Percentiles rank a stretch among this genome's conserved stretches.
phyloP scores from a whole-genome alignment of 768 basidiomycete genomes.

The Coprinopsis cinerea region DNA sequence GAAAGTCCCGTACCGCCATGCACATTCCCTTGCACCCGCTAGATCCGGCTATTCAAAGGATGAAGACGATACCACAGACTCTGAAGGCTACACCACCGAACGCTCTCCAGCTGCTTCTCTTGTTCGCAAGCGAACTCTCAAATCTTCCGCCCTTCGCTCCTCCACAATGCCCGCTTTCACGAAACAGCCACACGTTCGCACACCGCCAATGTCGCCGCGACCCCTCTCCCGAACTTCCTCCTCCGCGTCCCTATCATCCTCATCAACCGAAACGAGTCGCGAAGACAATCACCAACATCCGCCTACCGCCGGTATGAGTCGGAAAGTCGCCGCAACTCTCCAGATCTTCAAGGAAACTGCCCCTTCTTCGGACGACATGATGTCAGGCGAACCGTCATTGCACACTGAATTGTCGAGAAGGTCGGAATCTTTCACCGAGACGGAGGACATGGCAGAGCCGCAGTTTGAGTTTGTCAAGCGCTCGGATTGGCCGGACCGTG shows the following conservation, averaged over 20 bases:
- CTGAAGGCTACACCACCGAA: slow-evolving; percentile 43
- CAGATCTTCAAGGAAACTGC: slow-evolving; percentile 78
- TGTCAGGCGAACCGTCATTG: slow-evolving; percentile 24
- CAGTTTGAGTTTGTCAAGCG: slow-evolving; percentile 80
- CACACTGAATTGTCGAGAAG: slow-evolving; percentile 26
- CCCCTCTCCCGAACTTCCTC: slow-evolving; percentile 29
- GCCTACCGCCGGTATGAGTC: slow-evolving; percentile 48
- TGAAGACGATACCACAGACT: slow-evolving; percentile 31
- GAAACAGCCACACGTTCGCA: slow-evolving; percentile 21
- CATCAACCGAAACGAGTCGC: slow-evolving; percentile 26
- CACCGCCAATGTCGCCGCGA: slow-evolving; percentile 26
- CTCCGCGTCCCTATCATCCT: slow-evolving; percentile 29
- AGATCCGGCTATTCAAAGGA: slow-evolving; percentile 21
- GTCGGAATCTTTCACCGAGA: slow-evolving; percentile 32
- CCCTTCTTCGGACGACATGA: slow-evolving; percentile 29
- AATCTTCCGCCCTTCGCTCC: slow-evolving; percentile 27
- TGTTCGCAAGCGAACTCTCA: slow-evolving; percentile 24
- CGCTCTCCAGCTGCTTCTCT: slow-evolving; percentile 25
- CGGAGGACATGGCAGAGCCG: slow-evolving; percentile 55
- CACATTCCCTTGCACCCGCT: slow-evolving; percentile 21
- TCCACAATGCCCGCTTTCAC: slow-evolving; percentile 27
- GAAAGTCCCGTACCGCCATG: slow-evolving; percentile 21
- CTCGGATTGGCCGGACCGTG: slow-evolving; percentile 81
- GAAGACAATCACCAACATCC: slow-evolving; percentile 26
- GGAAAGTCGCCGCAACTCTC: slow-evolving; percentile 79